These are phyloP conservation scores for Triglochin maritima DNA, from an alignment of 106 monocot species.

Conservation along the genomic window DNA sequence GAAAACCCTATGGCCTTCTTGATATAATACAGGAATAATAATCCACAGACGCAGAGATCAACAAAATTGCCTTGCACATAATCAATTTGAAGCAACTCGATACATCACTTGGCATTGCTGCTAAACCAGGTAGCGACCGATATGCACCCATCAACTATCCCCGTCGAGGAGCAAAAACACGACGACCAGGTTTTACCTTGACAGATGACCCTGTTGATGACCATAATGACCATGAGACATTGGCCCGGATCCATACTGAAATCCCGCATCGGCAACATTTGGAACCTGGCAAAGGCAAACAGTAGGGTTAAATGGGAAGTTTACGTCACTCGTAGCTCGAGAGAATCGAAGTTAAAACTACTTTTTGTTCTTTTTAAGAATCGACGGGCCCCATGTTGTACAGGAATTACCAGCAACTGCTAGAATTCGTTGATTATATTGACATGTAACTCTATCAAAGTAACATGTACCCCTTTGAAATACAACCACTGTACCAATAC, in stretches of 20 bases:
- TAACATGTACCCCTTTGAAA: neutral
- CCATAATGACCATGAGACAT: conserved; percentile 1
- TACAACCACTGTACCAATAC: too few species aligned
- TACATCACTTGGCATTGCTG: too few species aligned
- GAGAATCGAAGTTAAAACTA: too few species aligned
- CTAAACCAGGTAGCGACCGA: too few species aligned
- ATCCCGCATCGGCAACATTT: neutral
- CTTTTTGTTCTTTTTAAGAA: neutral
- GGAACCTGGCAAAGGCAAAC: neutral
- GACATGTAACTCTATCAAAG: neutral
- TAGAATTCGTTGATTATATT: neutral
- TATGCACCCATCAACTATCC: conserved; percentile 1
- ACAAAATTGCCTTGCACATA: too few species aligned
- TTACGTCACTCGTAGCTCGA: too few species aligned
- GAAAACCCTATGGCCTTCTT: too few species aligned
- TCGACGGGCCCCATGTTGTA: neutral
- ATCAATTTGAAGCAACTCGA: too few species aligned
- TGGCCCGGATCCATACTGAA: conserved; percentile 2
- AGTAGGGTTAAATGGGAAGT: neutral
- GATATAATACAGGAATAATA: too few species aligned
- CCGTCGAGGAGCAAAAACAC: too few species aligned
- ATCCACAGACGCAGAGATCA: too few species aligned
- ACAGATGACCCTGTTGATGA: neutral
- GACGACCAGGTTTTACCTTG: conserved; percentile 6
- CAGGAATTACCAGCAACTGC: neutral